phyloP scores from a whole-genome alignment of 371 early-diverging fungal genomes.

The Mortierella sp. region DNA sequence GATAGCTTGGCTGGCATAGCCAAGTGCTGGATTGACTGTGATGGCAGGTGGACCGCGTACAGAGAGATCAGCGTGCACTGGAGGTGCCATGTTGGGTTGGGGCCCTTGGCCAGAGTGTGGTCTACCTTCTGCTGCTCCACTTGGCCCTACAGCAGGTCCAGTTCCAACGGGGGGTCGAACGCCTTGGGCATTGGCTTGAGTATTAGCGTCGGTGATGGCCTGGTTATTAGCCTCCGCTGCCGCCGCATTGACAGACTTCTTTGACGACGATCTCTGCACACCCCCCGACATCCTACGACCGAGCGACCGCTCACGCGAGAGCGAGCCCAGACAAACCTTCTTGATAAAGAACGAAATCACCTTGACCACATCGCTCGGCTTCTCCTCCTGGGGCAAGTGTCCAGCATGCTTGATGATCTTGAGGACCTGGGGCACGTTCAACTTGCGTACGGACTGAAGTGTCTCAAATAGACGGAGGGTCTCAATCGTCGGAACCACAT shows the following conservation, averaged over 20 bases:
- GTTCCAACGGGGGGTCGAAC: neutral
- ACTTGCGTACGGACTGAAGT: conserved; percentile 23
- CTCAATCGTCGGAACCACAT: conserved; percentile 38
- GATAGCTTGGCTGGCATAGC: neutral
- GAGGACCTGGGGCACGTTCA: conserved; percentile 37
- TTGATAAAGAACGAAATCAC: conserved; percentile 38
- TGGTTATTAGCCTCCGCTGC: conserved; percentile 1
- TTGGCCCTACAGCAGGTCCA: neutral
- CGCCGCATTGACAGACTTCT: conserved; percentile 9
- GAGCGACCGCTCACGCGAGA: conserved; percentile 27
- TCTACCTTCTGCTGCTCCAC: neutral
- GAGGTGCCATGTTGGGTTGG: neutral
- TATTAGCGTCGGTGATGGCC: conserved; percentile 10
- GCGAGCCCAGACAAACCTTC: conserved; percentile 39
- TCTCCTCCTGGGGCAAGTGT: conserved; percentile 41
- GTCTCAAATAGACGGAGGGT: conserved; percentile 38
- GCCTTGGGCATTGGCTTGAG: neutral
- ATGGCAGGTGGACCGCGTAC: neutral
- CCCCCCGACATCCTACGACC: conserved; percentile 17
- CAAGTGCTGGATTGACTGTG: neutral
- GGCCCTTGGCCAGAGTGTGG: neutral
- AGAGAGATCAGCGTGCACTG: neutral
- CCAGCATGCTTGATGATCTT: conserved; percentile 47
- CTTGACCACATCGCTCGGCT: conserved; percentile 33
- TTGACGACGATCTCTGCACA: conserved; percentile 14